phyloP scores from a whole-genome alignment of 1,284 basidiomycete species.

The Athelia psychrophila region DNA sequence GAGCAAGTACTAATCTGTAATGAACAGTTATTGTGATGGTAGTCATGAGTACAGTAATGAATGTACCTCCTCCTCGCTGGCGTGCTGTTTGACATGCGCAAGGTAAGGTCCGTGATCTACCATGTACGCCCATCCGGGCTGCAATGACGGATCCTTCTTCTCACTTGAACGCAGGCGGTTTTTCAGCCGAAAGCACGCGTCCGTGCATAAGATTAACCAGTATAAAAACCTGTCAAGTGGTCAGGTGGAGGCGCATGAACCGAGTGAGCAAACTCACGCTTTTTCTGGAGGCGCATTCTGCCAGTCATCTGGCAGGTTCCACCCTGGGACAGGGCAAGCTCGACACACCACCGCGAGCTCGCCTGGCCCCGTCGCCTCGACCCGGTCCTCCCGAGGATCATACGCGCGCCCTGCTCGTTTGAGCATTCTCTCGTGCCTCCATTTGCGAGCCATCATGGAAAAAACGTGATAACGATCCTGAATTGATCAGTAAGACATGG shows the following conservation, averaged over 20 bases:
- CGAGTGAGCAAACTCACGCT: neutral
- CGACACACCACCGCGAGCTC: conserved; percentile 29
- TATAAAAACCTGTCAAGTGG: conserved; percentile 12
- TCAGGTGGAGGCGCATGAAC: too few species aligned
- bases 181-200: conserved; percentile 20
- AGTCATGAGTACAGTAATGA: too few species aligned
- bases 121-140: conserved; percentile 15
- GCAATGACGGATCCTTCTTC: conserved; percentile 8
- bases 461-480: conserved; percentile 23
- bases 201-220: conserved; percentile 11
- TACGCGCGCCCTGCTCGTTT: conserved; percentile 30
- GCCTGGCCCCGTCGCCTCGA: conserved; percentile 18
- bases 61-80: conserved; percentile 17
- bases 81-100: neutral
- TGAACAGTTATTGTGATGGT: too few species aligned
- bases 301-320: conserved; percentile 28
- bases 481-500: neutral
- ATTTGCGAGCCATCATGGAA: conserved; percentile 23
- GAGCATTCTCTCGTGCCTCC: conserved; percentile 25
- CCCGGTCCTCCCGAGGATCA: conserved; percentile 10
- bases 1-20: conserved; percentile 19
- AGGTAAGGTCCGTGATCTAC: conserved; percentile 1
- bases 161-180: conserved; percentile 6
- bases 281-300: conserved; percentile 7
- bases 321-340: conserved; percentile 29